Evolutionary conservation across 257 asterid species (phyloP).

Genomic region (Solanum gracilifrons): DNA sequence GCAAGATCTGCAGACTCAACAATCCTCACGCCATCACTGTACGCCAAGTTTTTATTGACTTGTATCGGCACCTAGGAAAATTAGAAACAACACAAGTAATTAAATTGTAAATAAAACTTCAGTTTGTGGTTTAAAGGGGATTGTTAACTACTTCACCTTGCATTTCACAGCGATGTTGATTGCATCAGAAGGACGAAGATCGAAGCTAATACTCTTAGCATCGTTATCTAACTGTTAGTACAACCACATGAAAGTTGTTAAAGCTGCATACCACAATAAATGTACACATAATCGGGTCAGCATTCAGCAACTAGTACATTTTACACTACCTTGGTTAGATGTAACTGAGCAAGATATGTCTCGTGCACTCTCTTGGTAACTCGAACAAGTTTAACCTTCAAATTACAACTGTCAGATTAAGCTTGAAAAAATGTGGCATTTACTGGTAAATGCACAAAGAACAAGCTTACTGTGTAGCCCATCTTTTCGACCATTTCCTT

Average conservation of each 20-base stretch:
- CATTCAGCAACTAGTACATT: neutral
- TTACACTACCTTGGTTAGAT: conserved; percentile 54
- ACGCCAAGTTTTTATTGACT: conserved; percentile 41
- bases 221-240: conserved; percentile 55
- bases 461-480: conserved; percentile 59
- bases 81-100: neutral
- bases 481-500: conserved; percentile 70
- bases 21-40: conserved; percentile 40
- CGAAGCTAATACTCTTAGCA: conserved; percentile 59
- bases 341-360: conserved; percentile 81
- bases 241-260: neutral
- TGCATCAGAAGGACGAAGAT: conserved; percentile 97
- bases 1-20: conserved; percentile 29
- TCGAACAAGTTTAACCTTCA: conserved; percentile 84
- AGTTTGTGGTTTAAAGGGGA: neutral
- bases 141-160: conserved; percentile 44
- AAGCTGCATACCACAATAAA: neutral
- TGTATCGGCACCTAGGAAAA: conserved; percentile 36
- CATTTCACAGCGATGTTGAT: conserved; percentile 94
- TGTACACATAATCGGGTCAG: neutral
- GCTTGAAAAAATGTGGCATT: neutral
- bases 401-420: neutral
- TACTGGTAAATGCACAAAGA: neutral
- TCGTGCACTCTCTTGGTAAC: conserved; percentile 91
- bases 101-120: neutral